Base-by-base conservation (phyloP, 108 stramenopile genomes). In the Skeletonema grethae region DNA sequence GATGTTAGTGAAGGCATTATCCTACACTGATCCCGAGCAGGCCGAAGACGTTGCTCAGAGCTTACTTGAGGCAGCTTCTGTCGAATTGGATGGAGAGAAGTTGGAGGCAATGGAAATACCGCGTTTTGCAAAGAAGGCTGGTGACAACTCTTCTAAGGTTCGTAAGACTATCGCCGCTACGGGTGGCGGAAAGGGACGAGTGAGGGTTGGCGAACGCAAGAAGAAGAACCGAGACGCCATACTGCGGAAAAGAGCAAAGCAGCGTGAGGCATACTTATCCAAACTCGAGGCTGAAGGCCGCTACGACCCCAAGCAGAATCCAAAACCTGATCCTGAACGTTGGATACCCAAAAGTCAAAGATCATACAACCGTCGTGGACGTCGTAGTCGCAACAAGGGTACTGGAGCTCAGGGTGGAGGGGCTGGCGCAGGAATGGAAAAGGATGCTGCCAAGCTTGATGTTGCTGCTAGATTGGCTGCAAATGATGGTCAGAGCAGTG, bases 311-410 rank as follows among this genome's bases (percentile, higher is more conserved):
- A 86, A 84, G 64, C 90, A 90, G 65, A 81, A 88, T 13, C 39
- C 79, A 10, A 84, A 86, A 72, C 97, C 97, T 5, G 91, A 98
- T 84, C 96, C 97, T 16, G 97, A 98, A 80, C 92, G 97, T 43
- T 98, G 97, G 97, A 87, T 98, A 18, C 94, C 96, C 25, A 94
- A 96, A 70, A 88, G 87, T 67, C 96, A 96, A 77, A 78, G 97
- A 66, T 88, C 87, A 13, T 87, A 90, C 68, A 88, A 88, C 67
- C 87, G 92, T 55, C 77, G 92, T 45, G 87, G 94, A 30, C 71
- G 86, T 48, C 77, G 84, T 24, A 57, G 78, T 25, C 69, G 77
- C 41, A 70, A 82, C 35, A 75, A 80, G 69, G 88, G 88, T 46
- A 65, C 86, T 32, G 95, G 95, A 28, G 91, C 88, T 28, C 91